Evolutionary conservation across 1,284 basidiomycete species (phyloP), one percentile per base, ranked within the genome.

Genomic region (Vanrija sp.): DNA sequence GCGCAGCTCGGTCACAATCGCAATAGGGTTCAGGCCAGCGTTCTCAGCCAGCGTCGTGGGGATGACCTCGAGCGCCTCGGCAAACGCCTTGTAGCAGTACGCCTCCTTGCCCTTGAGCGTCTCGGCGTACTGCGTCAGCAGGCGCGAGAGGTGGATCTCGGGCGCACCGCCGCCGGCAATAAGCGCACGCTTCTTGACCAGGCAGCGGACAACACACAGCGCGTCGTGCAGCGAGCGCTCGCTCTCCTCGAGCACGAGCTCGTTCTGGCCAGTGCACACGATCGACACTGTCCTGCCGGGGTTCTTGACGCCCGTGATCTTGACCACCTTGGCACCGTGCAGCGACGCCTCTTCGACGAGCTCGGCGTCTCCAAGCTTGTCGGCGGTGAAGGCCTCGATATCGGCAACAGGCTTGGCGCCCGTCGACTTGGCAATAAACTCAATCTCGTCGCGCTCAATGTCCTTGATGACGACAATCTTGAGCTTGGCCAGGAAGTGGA

Each of bases 41-140:
- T 99, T 98, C 78, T 99, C 96, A 10, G 96, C 96, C 9, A 99
- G 82, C 0, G 96, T 99, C 3, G 89, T 97, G 3, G 96, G 96
- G 64, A 99, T 98, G 57, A 98, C 87, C 77, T 98, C 96, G 53
- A 99, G 83, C 6, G 96, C 93, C 71, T 98, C 96, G 36, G 96
- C 93, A 67, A 93, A 99, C 4, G 94, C 94, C 72, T 96, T 89
- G 85, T 95, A 97, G 77, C 96, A 98, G 78, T 98, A 98, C 7
- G 94, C 90, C 77, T 98, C 94, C 88, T 98, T 97, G 49, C 96
- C 95, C 76, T 89, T 96, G 63, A 98, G 83, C 0, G 92, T 89
- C 66, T 96, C 91, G 6, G 94, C 87, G 68, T 96, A 85, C 75
- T 97, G 89, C 5, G 91, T 87, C 37, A 99, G 82, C 60, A 89